Base-by-base conservation (phyloP, 1,139 yeast species). In the Nakaseomyces delphensis region DNA sequence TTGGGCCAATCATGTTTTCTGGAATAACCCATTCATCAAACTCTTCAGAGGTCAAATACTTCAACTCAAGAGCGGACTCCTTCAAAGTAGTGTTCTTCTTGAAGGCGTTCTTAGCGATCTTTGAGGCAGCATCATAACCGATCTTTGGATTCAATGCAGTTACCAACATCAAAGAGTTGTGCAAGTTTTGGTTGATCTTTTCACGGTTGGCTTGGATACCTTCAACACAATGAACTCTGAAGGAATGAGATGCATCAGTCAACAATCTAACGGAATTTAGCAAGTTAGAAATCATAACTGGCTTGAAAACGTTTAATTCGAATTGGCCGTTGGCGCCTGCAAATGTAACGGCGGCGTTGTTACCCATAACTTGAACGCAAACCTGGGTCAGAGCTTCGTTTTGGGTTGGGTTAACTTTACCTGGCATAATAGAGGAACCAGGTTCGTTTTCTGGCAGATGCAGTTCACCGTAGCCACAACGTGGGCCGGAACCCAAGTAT, bases 281-380 rank as follows among this genome's bases (percentile, higher is more conserved):
- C 66, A 91, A 74, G 77, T 91, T 91, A 52, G 89, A 73, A 61
- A 85, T 85, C 85, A 91, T 72, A 42, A 91, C 89, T 41, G 98
- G 98, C 74, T 91, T 91, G 80, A 87, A 91, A 37, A 93, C 98
- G 67, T 91, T 91, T 66, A 91, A 78, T 72, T 91, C 98, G 56
- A 93, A 91, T 71, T 93, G 98, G 57, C 98, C 98, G 38, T 95
- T 84, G 32, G 98, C 96, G 59, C 98, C 98, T 31, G 96, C 93
- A 64, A 85, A 87, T 30, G 98, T 89, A 68, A 91, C 85, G 52
- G 96, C 77, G 44, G 95, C 70, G 68, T 93, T 83, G 78, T 93
- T 91, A 65, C 98, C 98, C 65, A 91, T 84, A 28, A 91, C 97
- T 73, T 91, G 98, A 49, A 94, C 78, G 62, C 96, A 89, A 48